Evolutionary conservation across 306 rosid genomes (phyloP), one percentile per base, ranked within the genome.

Genomic region (Pueraria montana): DNA sequence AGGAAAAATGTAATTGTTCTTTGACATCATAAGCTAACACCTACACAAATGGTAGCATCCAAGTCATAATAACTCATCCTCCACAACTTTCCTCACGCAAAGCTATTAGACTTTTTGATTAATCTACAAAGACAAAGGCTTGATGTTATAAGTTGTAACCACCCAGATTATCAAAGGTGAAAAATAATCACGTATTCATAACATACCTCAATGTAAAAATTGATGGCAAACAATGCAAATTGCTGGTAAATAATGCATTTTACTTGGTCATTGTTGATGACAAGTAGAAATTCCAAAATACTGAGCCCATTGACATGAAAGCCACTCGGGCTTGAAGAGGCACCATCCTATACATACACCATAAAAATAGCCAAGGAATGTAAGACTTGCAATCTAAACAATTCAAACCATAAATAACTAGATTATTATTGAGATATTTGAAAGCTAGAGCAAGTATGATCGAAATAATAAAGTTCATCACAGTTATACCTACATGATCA

Each of bases 261-360:
- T 86, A 93, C 92, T 93, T 93, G 91, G 89, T 91, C 94, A 96
- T 89, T 34, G 94, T 90, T 59, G 99, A 87, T 66, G 99, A 96
- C 88, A 96, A 73, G 80, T 52, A 93, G 82, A 93, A 93, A 85
- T 93, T 96, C 99, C 99, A 96, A 86, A 93, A 93, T 79, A 96
- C 86, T 48, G 98, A 93, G 45, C 94, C 97, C 89, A 83, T 74
- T 16, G 96, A 96, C 98, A 93, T 96, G 90, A 93, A 96, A 75
- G 90, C 94, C 62, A 96, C 99, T 67, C 98, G 91, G 50, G 94
- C 92, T 81, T 91, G 98, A 85, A 96, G 99, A 78, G 99, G 99
- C 75, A 96, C 94, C 78, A 89, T 90, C 98, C 99, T 96, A 85
- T 46, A 82, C 32, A 82, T 42, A 66, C 56, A 64, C 53, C 87